A percentile compares a stretch with the other conserved stretches of the same genome.
These are phyloP conservation scores for Kodamaea lidongshanica DNA, from an alignment of 805 yeast genomes.

Conservation along the genomic window DNA sequence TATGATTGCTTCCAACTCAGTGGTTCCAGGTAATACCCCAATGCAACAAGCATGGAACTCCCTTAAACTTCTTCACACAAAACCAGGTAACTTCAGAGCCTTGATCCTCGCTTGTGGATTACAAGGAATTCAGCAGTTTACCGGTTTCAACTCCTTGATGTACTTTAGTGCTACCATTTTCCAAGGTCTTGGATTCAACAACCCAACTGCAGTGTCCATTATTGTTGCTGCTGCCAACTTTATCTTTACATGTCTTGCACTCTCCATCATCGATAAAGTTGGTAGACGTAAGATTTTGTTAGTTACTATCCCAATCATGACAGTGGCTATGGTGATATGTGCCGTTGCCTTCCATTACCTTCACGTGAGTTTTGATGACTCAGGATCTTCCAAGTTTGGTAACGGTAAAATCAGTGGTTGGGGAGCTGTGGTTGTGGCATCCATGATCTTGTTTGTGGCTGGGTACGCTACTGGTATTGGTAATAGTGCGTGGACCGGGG, in stretches of 20 bases:
- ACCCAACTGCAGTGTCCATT: slow-evolving; percentile 91
- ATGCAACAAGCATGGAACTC: slow-evolving; percentile 52
- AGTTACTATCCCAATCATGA: slow-evolving; percentile 82
- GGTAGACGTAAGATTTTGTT: slow-evolving; percentile 83
- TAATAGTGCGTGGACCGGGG: slow-evolving; percentile 97
- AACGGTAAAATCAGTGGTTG: slow-evolving; percentile 61
- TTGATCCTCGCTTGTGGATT: slow-evolving; percentile 84
- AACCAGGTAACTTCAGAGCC: slow-evolving; percentile 82
- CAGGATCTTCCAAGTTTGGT: slow-evolving; percentile 32
- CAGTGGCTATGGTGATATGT: slow-evolving; percentile 65
- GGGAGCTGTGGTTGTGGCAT: slow-evolving; percentile 81
- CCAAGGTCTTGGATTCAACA: slow-evolving; percentile 79
- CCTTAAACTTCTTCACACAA: slow-evolving; percentile 54
- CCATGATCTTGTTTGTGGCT: slow-evolving; percentile 84
- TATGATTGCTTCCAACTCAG: slow-evolving; percentile 42
- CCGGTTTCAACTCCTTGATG: slow-evolving; percentile 95
- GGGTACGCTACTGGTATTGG: slow-evolving; percentile 93
- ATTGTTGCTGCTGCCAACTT: slow-evolving; percentile 94
- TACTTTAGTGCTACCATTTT: slow-evolving; percentile 92
- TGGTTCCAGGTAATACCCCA: slow-evolving; percentile 36
- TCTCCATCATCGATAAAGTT: slow-evolving; percentile 76
- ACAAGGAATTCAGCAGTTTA: slow-evolving; percentile 94
- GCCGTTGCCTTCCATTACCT: slow-evolving; percentile 90
- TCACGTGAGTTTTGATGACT: slow-evolving; percentile 50
- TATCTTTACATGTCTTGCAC: slow-evolving; percentile 78